A percentile compares a stretch with the other conserved stretches of the same genome.
These are phyloP conservation scores for Pulveroboletus sp. DNA, from an alignment of 768 basidiomycete genomes.

Conservation along the genomic window DNA sequence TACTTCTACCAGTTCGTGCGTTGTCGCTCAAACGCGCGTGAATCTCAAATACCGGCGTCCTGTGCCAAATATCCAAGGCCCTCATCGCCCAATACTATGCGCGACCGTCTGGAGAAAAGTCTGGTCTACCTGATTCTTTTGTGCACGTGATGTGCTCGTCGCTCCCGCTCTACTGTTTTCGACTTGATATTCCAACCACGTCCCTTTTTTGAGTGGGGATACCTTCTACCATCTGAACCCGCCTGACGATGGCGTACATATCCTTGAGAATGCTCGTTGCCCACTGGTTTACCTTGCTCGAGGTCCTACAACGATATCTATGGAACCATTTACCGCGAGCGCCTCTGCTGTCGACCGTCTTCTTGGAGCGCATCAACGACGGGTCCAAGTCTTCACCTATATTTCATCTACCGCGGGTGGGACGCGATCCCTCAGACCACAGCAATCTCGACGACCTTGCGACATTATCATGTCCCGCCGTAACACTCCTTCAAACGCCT, in stretches of 20 bases:
- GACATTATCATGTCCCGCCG: background rate
- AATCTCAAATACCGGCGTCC: too few species aligned
- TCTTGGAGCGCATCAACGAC: slow-evolving; percentile 5
- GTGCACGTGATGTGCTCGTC: too few species aligned
- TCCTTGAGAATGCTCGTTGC: slow-evolving; percentile 5
- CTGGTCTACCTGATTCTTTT: too few species aligned
- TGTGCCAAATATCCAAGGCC: too few species aligned
- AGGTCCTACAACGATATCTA: slow-evolving; percentile 8
- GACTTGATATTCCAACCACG: too few species aligned
- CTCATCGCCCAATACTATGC: too few species aligned
- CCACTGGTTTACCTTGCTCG: slow-evolving; percentile 14
- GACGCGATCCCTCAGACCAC: background rate
- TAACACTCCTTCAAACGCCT: background rate
- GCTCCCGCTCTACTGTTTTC: too few species aligned
- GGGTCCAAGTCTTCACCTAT: background rate
- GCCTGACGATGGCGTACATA: slow-evolving; percentile 1
- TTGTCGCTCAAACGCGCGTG: too few species aligned
- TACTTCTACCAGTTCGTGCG: too few species aligned
- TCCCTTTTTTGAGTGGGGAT: too few species aligned
- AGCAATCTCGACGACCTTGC: background rate
- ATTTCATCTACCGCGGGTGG: background rate
- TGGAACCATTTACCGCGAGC: slow-evolving; percentile 5
- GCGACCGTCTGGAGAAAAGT: too few species aligned
- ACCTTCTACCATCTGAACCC: too few species aligned
- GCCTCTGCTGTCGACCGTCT: slow-evolving; percentile 8